Base-by-base conservation (phyloP, 352 stramenopile species). In the Thraustochytrium sp. region DNA sequence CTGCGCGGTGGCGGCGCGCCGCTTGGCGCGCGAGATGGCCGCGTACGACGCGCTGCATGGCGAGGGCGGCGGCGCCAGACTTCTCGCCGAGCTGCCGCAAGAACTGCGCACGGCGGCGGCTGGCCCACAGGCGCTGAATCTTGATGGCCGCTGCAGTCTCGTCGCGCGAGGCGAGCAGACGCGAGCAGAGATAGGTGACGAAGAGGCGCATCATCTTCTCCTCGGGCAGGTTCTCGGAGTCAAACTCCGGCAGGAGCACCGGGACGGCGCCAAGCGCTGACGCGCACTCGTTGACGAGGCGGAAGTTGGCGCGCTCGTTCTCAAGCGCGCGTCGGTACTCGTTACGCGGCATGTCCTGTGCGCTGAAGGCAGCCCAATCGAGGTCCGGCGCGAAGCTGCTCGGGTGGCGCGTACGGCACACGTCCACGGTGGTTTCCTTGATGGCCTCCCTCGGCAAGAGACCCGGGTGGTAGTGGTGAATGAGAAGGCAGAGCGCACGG, bases 391-490 rank as follows among this genome's bases (percentile, higher is more conserved):
- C 46, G 13, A 72, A 46, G 53, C 48, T 55, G 9, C 38, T 44
- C 21, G 68, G 68, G 44, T 64, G 31, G 9, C 36, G 13, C 16
- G 48, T n/a, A 0, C 31, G 68, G 53, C 48, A 61, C 8, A 63
- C 23, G 42, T 80, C 68, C 3, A 80, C 51, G 48, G 46, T 38
- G 53, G 68, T 80, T 44, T 46, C 44, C 8, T 4, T 3, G 37
- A 80, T 80, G 31, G 48, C 13, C 37, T 64, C 53, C 83, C 53
- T 82, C 49, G 87, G 87, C 13, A 98, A 72, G 8, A 98, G 85
- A 85, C 91, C 91, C 3, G 95, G 95, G 83, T 98, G 94, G 80
- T 98, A 98, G 86, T 97, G 97, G 85, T 98, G 94, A 37, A 98
- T 85, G 29, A 98, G 86, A 31, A 96, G 91, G 85, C 95, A 98